These are phyloP conservation scores for Brasilioporus rufonigricans DNA, from an alignment of 768 basidiomycete species.

Conservation along the genomic window DNA sequence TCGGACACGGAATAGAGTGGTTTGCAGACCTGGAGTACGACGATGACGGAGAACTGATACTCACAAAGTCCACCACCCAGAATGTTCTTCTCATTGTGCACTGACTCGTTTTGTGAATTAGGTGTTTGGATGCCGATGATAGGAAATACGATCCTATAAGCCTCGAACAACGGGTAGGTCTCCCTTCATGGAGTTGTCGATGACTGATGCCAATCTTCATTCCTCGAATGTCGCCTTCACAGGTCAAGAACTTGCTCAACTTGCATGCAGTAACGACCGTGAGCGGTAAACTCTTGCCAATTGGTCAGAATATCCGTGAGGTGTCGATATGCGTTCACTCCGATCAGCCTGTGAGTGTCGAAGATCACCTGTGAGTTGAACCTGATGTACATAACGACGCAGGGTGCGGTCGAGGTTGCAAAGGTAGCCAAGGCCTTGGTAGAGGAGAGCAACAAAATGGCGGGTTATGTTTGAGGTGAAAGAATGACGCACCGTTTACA, in stretches of 20 bases:
- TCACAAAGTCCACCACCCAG: conserved; percentile 47
- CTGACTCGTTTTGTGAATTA: neutral
- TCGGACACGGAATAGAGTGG: conserved; percentile 44
- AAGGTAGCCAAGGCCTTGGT: conserved; percentile 52
- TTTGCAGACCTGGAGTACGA: conserved; percentile 68
- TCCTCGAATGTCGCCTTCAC: neutral
- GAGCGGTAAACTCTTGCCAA: conserved; percentile 38
- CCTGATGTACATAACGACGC: neutral
- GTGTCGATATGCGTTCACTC: conserved; percentile 67
- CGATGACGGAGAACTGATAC: conserved; percentile 53
- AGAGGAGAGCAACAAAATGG: conserved; percentile 48
- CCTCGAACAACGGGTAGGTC: conserved; percentile 41
- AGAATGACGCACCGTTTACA: neutral
- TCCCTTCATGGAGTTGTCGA: neutral
- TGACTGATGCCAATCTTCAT: neutral
- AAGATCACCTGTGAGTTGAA: neutral
- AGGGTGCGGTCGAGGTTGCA: conserved; percentile 56
- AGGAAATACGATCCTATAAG: conserved; percentile 53
- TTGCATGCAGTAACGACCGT: conserved; percentile 48
- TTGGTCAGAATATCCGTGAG: conserved; percentile 43
- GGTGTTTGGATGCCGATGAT: neutral
- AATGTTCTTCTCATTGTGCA: neutral
- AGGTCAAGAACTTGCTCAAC: conserved; percentile 47
- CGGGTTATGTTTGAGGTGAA: conserved; percentile 25
- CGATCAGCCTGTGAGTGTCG: conserved; percentile 52